phyloP scores from a whole-genome alignment of 306 rosid genomes.

The Trifolium fragiferum region DNA sequence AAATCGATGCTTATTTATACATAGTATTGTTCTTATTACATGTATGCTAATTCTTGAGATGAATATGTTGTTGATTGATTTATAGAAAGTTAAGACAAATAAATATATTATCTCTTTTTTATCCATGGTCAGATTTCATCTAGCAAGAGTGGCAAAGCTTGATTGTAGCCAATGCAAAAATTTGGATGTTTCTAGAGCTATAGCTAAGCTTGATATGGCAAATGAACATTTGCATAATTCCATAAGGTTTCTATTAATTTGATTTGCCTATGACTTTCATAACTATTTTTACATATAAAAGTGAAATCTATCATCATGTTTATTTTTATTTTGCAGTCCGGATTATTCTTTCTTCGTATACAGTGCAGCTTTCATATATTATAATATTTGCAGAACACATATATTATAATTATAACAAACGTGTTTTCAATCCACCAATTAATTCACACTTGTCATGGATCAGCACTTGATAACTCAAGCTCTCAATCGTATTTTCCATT shows the following conservation, averaged over 20 bases:
- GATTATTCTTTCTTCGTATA: slow-evolving; percentile 22
- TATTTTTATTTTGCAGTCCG: slow-evolving; percentile 8
- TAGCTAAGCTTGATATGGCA: slow-evolving; percentile 66
- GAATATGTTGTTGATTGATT: slow-evolving; percentile 16
- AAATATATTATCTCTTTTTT: slow-evolving; percentile 13
- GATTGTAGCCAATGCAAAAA: slow-evolving; percentile 51
- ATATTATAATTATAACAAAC: too few relatives aligned
- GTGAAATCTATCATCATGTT: background rate
- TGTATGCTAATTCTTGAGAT: slow-evolving; percentile 27
- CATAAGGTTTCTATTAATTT: slow-evolving; percentile 58
- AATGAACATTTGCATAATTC: slow-evolving; percentile 59
- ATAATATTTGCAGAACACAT: too few relatives aligned
- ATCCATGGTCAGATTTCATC: slow-evolving; percentile 65
- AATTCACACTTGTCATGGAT: too few relatives aligned
- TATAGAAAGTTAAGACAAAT: slow-evolving; percentile 17
- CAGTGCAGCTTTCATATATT: too few relatives aligned
- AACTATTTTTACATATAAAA: slow-evolving; percentile 30
- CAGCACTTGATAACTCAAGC: too few relatives aligned
- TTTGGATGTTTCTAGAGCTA: slow-evolving; percentile 54
- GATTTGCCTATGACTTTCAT: slow-evolving; percentile 1
- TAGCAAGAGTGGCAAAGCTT: slow-evolving; percentile 69
- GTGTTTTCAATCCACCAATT: too few relatives aligned
- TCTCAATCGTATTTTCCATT: too few relatives aligned
- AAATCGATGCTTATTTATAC: too few relatives aligned
- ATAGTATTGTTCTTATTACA: slow-evolving; percentile 17